Evolutionary conservation across 1,139 yeast genomes (phyloP).

Genomic region (Hyphopichia pseudoburtonii): DNA sequence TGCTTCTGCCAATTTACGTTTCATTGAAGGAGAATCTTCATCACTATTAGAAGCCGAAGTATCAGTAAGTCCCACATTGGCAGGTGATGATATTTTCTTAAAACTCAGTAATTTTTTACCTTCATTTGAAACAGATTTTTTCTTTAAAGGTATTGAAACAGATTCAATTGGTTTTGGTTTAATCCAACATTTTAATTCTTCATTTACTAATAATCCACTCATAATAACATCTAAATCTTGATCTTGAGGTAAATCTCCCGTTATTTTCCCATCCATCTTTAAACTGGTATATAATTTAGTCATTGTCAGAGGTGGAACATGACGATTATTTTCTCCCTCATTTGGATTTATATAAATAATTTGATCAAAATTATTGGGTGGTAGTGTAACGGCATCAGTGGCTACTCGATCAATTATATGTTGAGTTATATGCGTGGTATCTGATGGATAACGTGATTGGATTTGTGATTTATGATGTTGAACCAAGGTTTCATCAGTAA

Average conservation of each 20-base stretch:
- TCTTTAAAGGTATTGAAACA: slow-evolving; percentile 28
- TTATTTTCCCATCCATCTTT: slow-evolving; percentile 47
- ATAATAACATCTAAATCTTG: slow-evolving; percentile 58
- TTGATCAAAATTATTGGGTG: slow-evolving; percentile 41
- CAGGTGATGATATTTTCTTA: slow-evolving; percentile 10
- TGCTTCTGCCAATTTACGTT: slow-evolving; percentile 44
- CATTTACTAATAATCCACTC: slow-evolving; percentile 58
- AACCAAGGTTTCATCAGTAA: slow-evolving; percentile 55
- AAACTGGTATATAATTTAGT: slow-evolving; percentile 41
- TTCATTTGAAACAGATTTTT: slow-evolving; percentile 9
- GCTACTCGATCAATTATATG: slow-evolving; percentile 74
- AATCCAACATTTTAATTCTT: slow-evolving; percentile 34
- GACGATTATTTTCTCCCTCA: slow-evolving; percentile 34
- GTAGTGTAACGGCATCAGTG: slow-evolving; percentile 51
- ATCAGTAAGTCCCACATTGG: slow-evolving; percentile 39
- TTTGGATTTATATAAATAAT: slow-evolving; percentile 64
- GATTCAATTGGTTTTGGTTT: slow-evolving; percentile 41
- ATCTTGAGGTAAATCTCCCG: slow-evolving; percentile 54
- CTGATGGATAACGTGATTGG: slow-evolving; percentile 16
- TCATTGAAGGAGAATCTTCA: slow-evolving; percentile 36
- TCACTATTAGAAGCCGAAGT: slow-evolving; percentile 38
- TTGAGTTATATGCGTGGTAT: slow-evolving; percentile 42
- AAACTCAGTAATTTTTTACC: slow-evolving; percentile 11
- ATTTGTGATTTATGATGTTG: slow-evolving; percentile 32
- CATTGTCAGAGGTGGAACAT: slow-evolving; percentile 46